A percentile compares a stretch with the other conserved stretches of the same genome.
These are phyloP conservation scores for Mercurialis annua DNA, from an alignment of 345 rosid genomes.

Conservation along the genomic window DNA sequence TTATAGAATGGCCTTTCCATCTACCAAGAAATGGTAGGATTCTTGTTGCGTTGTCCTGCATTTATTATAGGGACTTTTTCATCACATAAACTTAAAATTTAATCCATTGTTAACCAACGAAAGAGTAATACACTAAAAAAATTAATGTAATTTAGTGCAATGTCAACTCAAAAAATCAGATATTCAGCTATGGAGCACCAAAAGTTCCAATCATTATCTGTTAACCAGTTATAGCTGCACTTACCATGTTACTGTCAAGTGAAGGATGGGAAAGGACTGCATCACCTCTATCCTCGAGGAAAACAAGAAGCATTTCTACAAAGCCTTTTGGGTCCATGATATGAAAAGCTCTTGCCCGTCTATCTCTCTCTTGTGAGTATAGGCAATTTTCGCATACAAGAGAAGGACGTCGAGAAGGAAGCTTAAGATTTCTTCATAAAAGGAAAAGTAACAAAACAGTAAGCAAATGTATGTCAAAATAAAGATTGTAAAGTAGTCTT, in stretches of 20 bases:
- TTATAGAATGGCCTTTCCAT: slow-evolving; percentile 84
- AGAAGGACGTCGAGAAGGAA: slow-evolving; percentile 76
- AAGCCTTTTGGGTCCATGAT: slow-evolving; percentile 80
- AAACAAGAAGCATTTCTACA: slow-evolving; percentile 77
- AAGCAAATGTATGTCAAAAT: slow-evolving; percentile 3
- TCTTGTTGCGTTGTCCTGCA: slow-evolving; percentile 47
- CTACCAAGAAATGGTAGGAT: slow-evolving; percentile 71
- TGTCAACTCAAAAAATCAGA: slow-evolving; percentile 9
- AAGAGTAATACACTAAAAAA: no score
- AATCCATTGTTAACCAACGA: background rate
- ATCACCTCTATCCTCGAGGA: slow-evolving; percentile 71
- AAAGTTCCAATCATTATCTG: background rate
- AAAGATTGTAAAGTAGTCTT: background rate
- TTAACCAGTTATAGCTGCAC: slow-evolving; percentile 5
- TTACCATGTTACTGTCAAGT: slow-evolving; percentile 43
- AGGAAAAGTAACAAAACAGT: background rate
- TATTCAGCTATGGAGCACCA: background rate
- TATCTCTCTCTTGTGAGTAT: slow-evolving; percentile 61
- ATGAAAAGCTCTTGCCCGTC: slow-evolving; percentile 85
- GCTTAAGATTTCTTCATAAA: slow-evolving; percentile 64
- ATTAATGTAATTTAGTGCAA: no score
- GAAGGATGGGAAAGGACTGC: slow-evolving; percentile 42
- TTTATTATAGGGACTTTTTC: slow-evolving; percentile 9
- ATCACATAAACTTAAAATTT: background rate
- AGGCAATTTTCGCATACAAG: slow-evolving; percentile 85